Evolutionary conservation across 2,329 filamentous ascomycete species (phyloP).

Genomic region (Trichoderma simmonsii): DNA sequence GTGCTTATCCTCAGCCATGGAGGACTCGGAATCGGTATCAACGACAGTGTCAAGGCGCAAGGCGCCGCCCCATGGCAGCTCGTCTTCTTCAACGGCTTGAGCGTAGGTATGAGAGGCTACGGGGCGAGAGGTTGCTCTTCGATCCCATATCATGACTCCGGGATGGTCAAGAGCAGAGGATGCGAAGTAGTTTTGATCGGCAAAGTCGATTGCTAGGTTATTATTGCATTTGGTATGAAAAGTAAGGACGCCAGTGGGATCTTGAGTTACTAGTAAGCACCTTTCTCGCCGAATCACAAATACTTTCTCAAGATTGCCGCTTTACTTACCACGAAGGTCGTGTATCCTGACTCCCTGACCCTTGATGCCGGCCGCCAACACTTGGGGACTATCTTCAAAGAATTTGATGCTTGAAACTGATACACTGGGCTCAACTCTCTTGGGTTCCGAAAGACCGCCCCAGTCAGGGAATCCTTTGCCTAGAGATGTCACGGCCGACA

Average conservation of each 20-base stretch:
- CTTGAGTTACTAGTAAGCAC: conserved; percentile 30
- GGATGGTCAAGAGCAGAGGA: conserved; percentile 75
- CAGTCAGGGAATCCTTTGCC: conserved; percentile 49
- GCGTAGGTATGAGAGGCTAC: conserved; percentile 53
- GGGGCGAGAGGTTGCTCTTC: conserved; percentile 56
- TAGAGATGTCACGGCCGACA: conserved; percentile 47
- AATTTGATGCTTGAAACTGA: conserved; percentile 82
- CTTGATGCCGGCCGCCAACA: conserved; percentile 72
- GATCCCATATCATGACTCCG: conserved; percentile 74
- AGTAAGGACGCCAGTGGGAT: conserved; percentile 51
- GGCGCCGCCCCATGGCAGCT: conserved; percentile 60
- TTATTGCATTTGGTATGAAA: conserved; percentile 67
- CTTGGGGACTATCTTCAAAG: conserved; percentile 73
- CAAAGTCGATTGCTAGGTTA: conserved; percentile 73
- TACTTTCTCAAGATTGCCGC: background rate
- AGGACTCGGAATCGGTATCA: conserved; percentile 50
- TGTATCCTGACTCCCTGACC: conserved; percentile 72
- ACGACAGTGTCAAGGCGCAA: conserved; percentile 57
- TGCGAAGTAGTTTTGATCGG: conserved; percentile 79
- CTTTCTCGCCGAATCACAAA: background rate
- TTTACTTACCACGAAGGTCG: conserved; percentile 65
- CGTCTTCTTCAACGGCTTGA: conserved; percentile 58
- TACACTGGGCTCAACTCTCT: conserved; percentile 61
- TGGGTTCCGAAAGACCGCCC: conserved; percentile 53
- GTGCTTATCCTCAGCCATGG: conserved; percentile 52